Evolutionary conservation across 1,284 basidiomycete species (phyloP).

Genomic region (Erythrobasidium hasegawianum): DNA sequence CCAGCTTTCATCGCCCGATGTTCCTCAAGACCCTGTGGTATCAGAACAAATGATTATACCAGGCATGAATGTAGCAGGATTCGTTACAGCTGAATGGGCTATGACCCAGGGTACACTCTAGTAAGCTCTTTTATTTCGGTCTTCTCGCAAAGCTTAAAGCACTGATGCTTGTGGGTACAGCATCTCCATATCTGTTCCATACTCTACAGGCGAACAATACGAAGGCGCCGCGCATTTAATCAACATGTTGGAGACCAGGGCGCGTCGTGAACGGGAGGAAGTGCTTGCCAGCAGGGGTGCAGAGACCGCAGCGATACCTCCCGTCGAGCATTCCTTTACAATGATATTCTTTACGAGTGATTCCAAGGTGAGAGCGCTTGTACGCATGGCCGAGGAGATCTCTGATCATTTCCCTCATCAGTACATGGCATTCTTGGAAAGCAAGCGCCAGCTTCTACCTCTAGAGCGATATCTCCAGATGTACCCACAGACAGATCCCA

Average conservation of each 20-base stretch:
- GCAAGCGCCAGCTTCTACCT: constrained; percentile 38
- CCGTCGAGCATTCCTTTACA: constrained; percentile 10
- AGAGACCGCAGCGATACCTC: constrained; percentile 10
- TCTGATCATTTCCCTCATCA: too few species aligned
- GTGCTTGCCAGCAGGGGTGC: not conserved
- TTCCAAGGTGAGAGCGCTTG: constrained; percentile 34
- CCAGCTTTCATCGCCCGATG: not conserved
- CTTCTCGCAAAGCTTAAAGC: too few species aligned
- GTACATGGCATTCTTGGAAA: constrained; percentile 17
- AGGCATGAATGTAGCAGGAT: constrained; percentile 19
- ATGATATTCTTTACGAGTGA: constrained; percentile 40
- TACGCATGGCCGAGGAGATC: too few species aligned
- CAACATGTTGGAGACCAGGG: constrained; percentile 2
- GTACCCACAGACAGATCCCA: constrained; percentile 33
- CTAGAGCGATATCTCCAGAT: constrained; percentile 36
- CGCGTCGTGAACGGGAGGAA: constrained; percentile 4
- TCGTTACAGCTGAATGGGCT: constrained; percentile 18
- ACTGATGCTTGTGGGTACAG: not conserved
- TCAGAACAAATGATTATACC: constrained; percentile 1
- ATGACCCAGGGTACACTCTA: constrained; percentile 17
- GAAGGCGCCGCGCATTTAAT: constrained; percentile 22
- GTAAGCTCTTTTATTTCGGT: too few species aligned
- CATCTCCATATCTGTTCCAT: constrained; percentile 21
- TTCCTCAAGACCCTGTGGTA: not conserved
- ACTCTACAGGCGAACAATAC: constrained; percentile 18